Evolutionary conservation across 129 eudicot genomes (phyloP).

Genomic region (Centrapalus pauciflorus): DNA sequence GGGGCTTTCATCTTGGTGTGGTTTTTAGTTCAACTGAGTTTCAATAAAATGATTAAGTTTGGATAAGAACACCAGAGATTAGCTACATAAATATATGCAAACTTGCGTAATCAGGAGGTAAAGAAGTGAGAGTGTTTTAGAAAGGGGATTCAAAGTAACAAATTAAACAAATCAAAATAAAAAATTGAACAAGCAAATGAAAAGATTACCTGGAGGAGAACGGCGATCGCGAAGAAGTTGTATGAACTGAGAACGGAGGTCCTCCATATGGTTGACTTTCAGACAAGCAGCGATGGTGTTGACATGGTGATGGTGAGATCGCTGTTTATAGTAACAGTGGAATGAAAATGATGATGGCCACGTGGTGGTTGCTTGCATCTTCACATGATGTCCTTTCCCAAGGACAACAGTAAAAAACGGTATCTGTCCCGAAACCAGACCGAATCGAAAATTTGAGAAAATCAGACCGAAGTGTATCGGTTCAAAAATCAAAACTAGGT

Average conservation of each 20-base stretch:
- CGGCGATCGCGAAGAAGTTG: slow-evolving; percentile 53
- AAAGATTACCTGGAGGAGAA: slow-evolving; percentile 45
- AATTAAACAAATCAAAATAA: background rate
- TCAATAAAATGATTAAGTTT: no score
- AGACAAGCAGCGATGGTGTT: background rate
- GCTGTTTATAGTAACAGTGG: slow-evolving; percentile 9
- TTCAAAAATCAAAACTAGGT: no score
- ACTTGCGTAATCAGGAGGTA: background rate
- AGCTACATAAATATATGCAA: background rate
- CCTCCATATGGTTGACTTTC: slow-evolving; percentile 16
- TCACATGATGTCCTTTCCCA: no score
- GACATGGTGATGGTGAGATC: slow-evolving; percentile 6
- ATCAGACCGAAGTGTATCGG: no score
- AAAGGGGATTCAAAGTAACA: no score
- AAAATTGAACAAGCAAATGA: background rate
- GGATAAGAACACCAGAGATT: background rate
- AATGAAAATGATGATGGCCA: background rate
- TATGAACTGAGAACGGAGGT: slow-evolving; percentile 51
- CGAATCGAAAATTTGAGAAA: no score
- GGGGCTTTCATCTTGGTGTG: no score
- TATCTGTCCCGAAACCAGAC: no score
- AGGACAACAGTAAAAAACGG: no score
- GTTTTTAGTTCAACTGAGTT: no score
- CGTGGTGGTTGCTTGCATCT: background rate
- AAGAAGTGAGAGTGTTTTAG: no score